Evolutionary conservation across 2,329 filamentous ascomycete genomes (phyloP).

Genomic region (Arthrobotrys entomopaga): DNA sequence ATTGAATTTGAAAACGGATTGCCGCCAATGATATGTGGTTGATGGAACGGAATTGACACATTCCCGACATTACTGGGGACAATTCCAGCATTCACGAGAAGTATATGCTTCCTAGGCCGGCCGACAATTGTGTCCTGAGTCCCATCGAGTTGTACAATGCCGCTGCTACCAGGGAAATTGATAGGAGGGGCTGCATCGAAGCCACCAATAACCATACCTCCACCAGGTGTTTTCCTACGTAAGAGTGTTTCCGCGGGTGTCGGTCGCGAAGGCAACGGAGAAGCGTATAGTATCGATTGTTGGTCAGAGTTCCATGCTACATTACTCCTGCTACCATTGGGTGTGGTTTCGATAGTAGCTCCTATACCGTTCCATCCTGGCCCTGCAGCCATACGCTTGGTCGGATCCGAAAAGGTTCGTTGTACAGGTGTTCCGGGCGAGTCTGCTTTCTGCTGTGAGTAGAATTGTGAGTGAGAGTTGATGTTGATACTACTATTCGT

Average conservation of each 20-base stretch:
- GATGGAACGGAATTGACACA: constrained; percentile 26
- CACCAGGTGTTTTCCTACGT: constrained; percentile 52
- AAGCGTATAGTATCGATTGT: constrained; percentile 52
- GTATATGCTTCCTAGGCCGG: constrained; percentile 53
- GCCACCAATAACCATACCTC: constrained; percentile 51
- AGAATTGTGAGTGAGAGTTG: constrained; percentile 4
- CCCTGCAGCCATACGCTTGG: constrained; percentile 27
- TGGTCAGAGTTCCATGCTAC: background rate
- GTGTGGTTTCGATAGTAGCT: constrained; percentile 5
- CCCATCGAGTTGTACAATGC: constrained; percentile 40
- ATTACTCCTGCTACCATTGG: background rate
- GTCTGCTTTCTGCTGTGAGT: constrained; percentile 20
- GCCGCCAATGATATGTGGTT: constrained; percentile 22
- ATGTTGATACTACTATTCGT: constrained; percentile 24
- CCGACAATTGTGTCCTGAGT: constrained; percentile 19
- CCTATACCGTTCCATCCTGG: constrained; percentile 34
- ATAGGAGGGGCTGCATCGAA: constrained; percentile 53
- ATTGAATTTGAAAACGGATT: constrained; percentile 20
- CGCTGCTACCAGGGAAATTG: constrained; percentile 40
- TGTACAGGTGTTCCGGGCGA: constrained; percentile 54
- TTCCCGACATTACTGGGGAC: constrained; percentile 1
- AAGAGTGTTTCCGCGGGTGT: constrained; percentile 49
- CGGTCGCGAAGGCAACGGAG: constrained; percentile 45
- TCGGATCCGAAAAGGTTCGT: constrained; percentile 51
- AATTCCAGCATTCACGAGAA: constrained; percentile 40